Conservation (phyloP, 2,329 filamentous ascomycete genomes). For the Stagonosporopsis tanaceti region DNA sequence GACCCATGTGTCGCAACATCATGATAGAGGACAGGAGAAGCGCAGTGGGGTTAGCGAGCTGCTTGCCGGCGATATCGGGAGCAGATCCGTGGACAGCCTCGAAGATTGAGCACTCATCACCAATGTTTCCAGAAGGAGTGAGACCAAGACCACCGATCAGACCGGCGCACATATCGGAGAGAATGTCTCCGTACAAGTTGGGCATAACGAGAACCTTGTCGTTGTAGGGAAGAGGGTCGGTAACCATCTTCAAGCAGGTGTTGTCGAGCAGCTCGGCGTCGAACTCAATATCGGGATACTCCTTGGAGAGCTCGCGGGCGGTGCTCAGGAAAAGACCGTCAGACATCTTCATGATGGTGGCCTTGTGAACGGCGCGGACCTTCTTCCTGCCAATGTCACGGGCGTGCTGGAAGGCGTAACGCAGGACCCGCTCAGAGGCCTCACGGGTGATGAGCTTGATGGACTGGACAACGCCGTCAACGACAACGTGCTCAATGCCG, state of each 20-base stretch:
- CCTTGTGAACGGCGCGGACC: conserved; percentile 98
- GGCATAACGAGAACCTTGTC: conserved; percentile 98
- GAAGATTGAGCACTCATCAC: conserved; percentile 99
- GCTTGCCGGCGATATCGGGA: conserved; percentile 95
- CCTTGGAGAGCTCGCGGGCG: conserved; percentile 85
- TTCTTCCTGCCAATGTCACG: conserved; percentile 92
- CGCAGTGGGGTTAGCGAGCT: conserved; percentile 95
- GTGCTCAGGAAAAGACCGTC: conserved; percentile 97
- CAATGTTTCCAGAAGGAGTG: conserved; percentile 97
- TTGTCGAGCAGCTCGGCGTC: conserved; percentile 98
- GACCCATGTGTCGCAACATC: conserved; percentile 99
- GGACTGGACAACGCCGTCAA: conserved; percentile 97
- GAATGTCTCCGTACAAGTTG: conserved; percentile 99
- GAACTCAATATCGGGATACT: conserved; percentile 95
- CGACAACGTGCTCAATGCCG: conserved; percentile 97
- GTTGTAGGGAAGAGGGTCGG: conserved; percentile 95
- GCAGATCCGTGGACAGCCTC: conserved; percentile 98
- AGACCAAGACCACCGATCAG: conserved; percentile 97
- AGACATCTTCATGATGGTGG: conserved; percentile 99
- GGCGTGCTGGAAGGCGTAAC: conserved; percentile 98
- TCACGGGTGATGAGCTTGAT: conserved; percentile 99
- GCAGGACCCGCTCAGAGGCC: conserved; percentile 92
- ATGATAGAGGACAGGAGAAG: conserved; percentile 96
- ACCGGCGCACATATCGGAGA: conserved; percentile 99
- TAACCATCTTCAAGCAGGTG: conserved; percentile 98